A percentile compares a stretch with the other conserved stretches of the same genome.
These are phyloP conservation scores for Plantago coronopus DNA, from an alignment of 305 asterid genomes.

Conservation along the genomic window DNA sequence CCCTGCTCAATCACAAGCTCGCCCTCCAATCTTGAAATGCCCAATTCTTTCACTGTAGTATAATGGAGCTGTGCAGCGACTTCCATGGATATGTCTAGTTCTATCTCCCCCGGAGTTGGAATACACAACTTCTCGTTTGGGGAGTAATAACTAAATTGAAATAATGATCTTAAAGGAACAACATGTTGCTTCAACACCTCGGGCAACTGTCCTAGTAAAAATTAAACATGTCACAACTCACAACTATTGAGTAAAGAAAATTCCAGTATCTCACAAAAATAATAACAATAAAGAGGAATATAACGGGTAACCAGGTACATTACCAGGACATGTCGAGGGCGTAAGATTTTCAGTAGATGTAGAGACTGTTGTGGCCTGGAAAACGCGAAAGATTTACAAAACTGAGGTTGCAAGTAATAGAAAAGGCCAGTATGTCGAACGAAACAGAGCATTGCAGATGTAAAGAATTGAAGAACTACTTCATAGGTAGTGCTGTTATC, in stretches of 20 bases:
- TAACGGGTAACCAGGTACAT: slow-evolving; percentile 6
- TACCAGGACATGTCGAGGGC: slow-evolving; percentile 74
- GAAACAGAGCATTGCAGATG: too few relatives aligned
- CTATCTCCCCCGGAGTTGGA: slow-evolving; percentile 38
- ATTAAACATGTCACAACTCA: not conserved
- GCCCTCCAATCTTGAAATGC: slow-evolving; percentile 48
- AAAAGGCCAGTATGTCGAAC: not conserved
- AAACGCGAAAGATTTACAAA: slow-evolving; percentile 8
- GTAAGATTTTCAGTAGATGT: slow-evolving; percentile 50
- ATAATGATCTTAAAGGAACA: slow-evolving; percentile 27
- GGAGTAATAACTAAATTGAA: slow-evolving; percentile 41
- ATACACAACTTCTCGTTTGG: slow-evolving; percentile 41
- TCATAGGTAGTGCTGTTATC: too few relatives aligned
- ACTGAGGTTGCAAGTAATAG: slow-evolving; percentile 1
- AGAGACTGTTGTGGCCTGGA: slow-evolving; percentile 48
- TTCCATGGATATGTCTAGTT: slow-evolving; percentile 43
- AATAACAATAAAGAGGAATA: not conserved
- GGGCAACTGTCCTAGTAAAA: slow-evolving; percentile 48
- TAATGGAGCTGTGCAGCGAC: slow-evolving; percentile 39
- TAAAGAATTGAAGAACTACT: too few relatives aligned
- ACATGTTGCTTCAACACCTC: slow-evolving; percentile 40
- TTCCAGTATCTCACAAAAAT: not conserved
- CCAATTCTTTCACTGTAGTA: slow-evolving; percentile 33
- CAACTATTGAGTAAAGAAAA: not conserved
- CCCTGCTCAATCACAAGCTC: slow-evolving; percentile 56